These are phyloP conservation scores for Mortierella polycephala DNA, from an alignment of 371 early-diverging fungal genomes.

Conservation along the genomic window DNA sequence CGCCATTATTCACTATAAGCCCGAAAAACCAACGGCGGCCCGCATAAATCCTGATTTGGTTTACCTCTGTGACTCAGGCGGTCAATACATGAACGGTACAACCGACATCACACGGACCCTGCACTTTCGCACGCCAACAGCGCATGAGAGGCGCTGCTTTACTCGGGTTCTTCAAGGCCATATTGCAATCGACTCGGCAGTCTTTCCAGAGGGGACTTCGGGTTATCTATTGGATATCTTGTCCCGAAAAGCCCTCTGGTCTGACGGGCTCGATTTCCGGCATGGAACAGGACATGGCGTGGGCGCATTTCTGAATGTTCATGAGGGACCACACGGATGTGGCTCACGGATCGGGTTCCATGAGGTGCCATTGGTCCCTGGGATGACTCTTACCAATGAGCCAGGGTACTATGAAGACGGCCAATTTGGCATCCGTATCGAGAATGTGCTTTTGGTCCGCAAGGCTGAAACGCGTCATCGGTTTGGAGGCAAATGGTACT, in stretches of 20 bases:
- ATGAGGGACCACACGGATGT: conserved; percentile 98
- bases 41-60: conserved; percentile 74
- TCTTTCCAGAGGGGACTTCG: conserved; percentile 90
- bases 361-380: conserved; percentile 76
- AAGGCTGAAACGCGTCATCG: conserved; percentile 69
- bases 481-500: conserved; percentile 82
- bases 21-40: conserved; percentile 78
- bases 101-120: conserved; percentile 99
- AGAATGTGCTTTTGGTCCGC: conserved; percentile 81
- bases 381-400: conserved; percentile 96
- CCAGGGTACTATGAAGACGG: conserved; percentile 99
- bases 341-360: conserved; percentile 79
- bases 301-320: conserved; percentile 97
- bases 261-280: conserved; percentile 95
- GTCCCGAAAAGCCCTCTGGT: conserved; percentile 94
- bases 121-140: conserved; percentile 92
- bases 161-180: conserved; percentile 99
- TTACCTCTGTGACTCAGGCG: conserved; percentile 98
- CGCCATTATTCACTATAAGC: conserved; percentile 99
- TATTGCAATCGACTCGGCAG: conserved; percentile 87
- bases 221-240: conserved; percentile 92
- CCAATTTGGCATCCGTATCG: conserved; percentile 98
- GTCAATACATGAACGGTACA: conserved; percentile 98
- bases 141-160: conserved; percentile 89
- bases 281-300: conserved; percentile 99